Base-by-base conservation (phyloP, 1,139 yeast species). In the Yamadazyma dushanensis region DNA sequence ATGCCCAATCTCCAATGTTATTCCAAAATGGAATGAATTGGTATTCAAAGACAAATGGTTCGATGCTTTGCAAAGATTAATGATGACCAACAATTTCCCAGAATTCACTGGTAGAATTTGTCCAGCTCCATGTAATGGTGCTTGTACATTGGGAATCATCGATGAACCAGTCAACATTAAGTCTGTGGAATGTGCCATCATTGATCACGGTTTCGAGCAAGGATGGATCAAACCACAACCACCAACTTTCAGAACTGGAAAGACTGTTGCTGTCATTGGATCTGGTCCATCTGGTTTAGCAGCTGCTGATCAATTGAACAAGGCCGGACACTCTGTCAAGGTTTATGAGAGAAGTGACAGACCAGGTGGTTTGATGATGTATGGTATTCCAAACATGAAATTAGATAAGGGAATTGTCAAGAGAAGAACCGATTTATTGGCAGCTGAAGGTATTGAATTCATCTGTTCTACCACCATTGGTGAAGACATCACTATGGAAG, bases 81-180 rank as follows among this genome's bases (percentile, higher is more conserved):
- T 87, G 59, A 92, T 89, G 90, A 92, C 98, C 47, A 92, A 92
- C 70, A 92, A 92, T 66, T 92, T 92, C 84, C 97, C 98, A 14
- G 98, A 92, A 67, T 90, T 92, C 57, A 92, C 97, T 42, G 96
- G 97, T 46, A 83, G 97, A 66, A 92, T 92, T 48, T 92, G 98
- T 68, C 98, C 98, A 24, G 98, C 98, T 47, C 98, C 98, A 49
- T 92, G 98, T 72, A 95, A 89, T 62, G 97, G 97, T 52, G 96
- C 97, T 3, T 92, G 98, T 76, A 95, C 89, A 32, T 76, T 92
- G 54, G 97, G 96, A 39, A 87, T 92, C 56, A 87, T 83, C 57
- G 92, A 84, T 52, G 96, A 89, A 44, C 95, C 98, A 17, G 98
- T 92, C 48, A 96, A 96, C 53, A 92, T 92, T 65, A 92, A 92